These are phyloP conservation scores for Deinandra increscens DNA, from an alignment of 129 eudicot genomes.

Conservation along the genomic window DNA sequence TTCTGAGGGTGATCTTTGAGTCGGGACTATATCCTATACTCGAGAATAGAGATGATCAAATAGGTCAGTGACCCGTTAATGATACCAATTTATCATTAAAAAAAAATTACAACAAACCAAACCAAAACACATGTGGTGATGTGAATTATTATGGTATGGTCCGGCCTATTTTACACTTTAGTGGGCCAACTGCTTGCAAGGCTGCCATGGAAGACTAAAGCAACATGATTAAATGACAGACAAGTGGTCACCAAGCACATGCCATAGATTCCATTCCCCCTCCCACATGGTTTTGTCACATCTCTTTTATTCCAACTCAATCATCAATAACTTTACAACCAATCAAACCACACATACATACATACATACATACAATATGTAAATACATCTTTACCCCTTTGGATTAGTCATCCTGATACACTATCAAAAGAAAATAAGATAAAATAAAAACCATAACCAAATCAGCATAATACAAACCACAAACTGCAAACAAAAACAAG, in stretches of 20 bases:
- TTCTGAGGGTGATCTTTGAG: no score
- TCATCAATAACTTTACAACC: conserved; percentile 30
- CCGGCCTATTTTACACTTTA: conserved; percentile 22
- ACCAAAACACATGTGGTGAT: no score
- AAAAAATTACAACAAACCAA: no score
- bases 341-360: conserved; percentile 29
- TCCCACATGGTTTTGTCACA: conserved; percentile 61
- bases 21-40: no score
- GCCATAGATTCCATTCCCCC: conserved; percentile 45
- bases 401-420: conserved; percentile 19
- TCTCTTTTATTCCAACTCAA: conserved; percentile 34
- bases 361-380: neutral
- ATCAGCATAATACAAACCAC: conserved; percentile 34
- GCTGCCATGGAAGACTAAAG: conserved; percentile 40
- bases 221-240: conserved; percentile 34
- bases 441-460: neutral
- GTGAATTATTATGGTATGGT: neutral
- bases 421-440: neutral
- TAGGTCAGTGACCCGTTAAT: no score
- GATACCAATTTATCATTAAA: no score
- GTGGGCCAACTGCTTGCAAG: conserved; percentile 32
- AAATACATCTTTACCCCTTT: conserved; percentile 17
- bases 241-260: conserved; percentile 55
- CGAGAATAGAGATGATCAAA: no score
- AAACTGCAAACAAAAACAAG: conserved; percentile 23